phyloP scores from a whole-genome alignment of 768 basidiomycete species.

The Naematelia encephala region DNA sequence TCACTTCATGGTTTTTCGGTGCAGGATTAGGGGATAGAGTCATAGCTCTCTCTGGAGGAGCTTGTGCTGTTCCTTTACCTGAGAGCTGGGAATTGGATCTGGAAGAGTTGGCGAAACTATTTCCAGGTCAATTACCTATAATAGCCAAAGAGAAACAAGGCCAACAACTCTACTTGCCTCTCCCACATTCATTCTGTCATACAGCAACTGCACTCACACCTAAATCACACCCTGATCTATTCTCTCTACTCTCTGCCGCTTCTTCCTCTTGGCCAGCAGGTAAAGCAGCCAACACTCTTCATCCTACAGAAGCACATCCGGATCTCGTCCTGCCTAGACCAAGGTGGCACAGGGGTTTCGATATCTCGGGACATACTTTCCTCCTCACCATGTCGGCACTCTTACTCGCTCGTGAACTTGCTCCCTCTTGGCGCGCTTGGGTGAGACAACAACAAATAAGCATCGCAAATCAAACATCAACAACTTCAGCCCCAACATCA shows the following conservation, averaged over 20 bases:
- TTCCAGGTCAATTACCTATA: not conserved
- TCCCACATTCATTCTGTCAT: conserved; percentile 9
- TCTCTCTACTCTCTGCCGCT: not conserved
- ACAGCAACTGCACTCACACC: not conserved
- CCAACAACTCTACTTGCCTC: conserved; percentile 12
- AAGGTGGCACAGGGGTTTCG: conserved; percentile 74
- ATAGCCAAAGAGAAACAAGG: not conserved
- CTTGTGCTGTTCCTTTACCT: conserved; percentile 28
- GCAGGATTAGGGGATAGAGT: conserved; percentile 40
- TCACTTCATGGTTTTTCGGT: conserved; percentile 45
- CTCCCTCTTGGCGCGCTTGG: conserved; percentile 47
- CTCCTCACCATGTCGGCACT: conserved; percentile 74
- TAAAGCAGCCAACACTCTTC: conserved; percentile 2
- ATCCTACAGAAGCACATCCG: conserved; percentile 1
- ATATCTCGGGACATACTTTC: conserved; percentile 91
- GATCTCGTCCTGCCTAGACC: conserved; percentile 52
- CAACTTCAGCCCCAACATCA: not conserved
- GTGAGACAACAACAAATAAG: too few species aligned
- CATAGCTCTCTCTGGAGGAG: conserved; percentile 35
- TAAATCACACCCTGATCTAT: conserved; percentile 9
- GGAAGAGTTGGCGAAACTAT: conserved; percentile 5
- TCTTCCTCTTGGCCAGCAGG: not conserved
- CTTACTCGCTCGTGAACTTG: conserved; percentile 74
- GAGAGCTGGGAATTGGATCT: conserved; percentile 11
- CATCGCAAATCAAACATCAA: too few species aligned